Base-by-base conservation (phyloP, 768 basidiomycete species). In the Trametes meyenii region DNA sequence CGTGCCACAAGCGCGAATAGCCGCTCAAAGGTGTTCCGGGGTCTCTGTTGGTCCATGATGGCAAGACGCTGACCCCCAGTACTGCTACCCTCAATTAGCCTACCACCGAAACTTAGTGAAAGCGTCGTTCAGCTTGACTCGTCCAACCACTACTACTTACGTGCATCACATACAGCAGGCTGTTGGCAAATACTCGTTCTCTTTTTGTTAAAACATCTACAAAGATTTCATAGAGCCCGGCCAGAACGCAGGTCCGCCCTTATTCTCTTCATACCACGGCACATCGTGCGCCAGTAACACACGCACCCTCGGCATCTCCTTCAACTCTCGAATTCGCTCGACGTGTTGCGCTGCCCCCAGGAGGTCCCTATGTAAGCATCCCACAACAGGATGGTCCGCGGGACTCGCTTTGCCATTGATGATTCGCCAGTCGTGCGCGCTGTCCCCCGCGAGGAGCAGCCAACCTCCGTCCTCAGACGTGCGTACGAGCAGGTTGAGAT, bases 281-380 rank as follows among this genome's bases (percentile, higher is more conserved):
- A 67, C 73, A 67, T 86, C 84, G 67, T 86, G 85, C 44, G 83
- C 81, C 21, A 86, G 61, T 40, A 86, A 54, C 21, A 86, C 78
- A 52, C 71, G 74, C 36, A 83, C 81, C 42, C 77, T 69, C 29
- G 75, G 76, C 48, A 29, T 60, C 23, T 70, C 66, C 54, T 17
- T 38, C 54, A 75, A 65, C 66, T 69, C 71, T 50, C 75, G 71
- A 7, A 85, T 74, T 19, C 77, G 68, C 44, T 49, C 58, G 51
- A 85, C 75, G 61, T 79, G 79, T 48, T 75, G 69, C 63, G 77
- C 75, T 2, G 83, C 81, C 38, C 62, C 64, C 14, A 74, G 77
- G 66, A 75, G 76, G 66, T 85, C 72, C 17, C 61, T 58, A 61
- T 86, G 83, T 46, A 75, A 73, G 49, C 82, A 85, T 39, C 60